Conservation (phyloP, 495 filamentous ascomycete genomes). For the Penicillium canariense region DNA sequence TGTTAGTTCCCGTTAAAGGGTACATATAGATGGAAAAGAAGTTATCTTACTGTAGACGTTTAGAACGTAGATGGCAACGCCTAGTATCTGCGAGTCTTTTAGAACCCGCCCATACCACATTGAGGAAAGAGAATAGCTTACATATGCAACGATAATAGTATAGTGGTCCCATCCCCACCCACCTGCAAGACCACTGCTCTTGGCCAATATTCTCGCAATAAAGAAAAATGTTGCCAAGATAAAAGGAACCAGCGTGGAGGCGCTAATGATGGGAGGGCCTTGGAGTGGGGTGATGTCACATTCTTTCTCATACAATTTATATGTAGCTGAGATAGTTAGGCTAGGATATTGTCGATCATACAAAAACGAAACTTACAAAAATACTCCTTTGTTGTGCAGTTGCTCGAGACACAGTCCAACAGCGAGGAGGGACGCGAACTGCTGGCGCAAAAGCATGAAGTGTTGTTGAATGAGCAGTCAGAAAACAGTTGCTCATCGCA, state of each 20-base stretch:
- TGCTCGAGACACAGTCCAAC: slow-evolving; percentile 10
- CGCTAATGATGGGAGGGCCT: slow-evolving; percentile 9
- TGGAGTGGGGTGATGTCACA: slow-evolving; percentile 19
- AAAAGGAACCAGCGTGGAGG: slow-evolving; percentile 20
- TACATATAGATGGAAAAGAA: neutral
- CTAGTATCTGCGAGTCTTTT: slow-evolving; percentile 15
- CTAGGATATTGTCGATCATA: neutral
- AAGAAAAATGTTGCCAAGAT: slow-evolving; percentile 29
- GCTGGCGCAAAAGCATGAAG: slow-evolving; percentile 16
- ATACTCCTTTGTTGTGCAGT: slow-evolving; percentile 18
- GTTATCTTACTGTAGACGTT: slow-evolving; percentile 18
- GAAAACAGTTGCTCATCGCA: slow-evolving; percentile 9
- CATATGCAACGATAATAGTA: slow-evolving; percentile 29
- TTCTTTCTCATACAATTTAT: slow-evolving; percentile 17
- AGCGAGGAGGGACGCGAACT: slow-evolving; percentile 3
- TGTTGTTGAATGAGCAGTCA: slow-evolving; percentile 13
- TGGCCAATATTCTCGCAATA: slow-evolving; percentile 24
- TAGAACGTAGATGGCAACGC: slow-evolving; percentile 17
- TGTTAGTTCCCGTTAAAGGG: neutral
- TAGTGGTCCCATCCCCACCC: slow-evolving; percentile 36
- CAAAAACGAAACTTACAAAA: slow-evolving; percentile 17
- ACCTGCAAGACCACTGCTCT: slow-evolving; percentile 26
- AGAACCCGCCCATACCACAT: neutral
- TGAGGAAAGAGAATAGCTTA: slow-evolving; percentile 1
- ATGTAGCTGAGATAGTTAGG: slow-evolving; percentile 19